A percentile compares a stretch with the other conserved stretches of the same genome.
Evolutionary conservation across 2,329 filamentous ascomycete species (phyloP).

Genomic region (Calonectria pseudoturangicola): DNA sequence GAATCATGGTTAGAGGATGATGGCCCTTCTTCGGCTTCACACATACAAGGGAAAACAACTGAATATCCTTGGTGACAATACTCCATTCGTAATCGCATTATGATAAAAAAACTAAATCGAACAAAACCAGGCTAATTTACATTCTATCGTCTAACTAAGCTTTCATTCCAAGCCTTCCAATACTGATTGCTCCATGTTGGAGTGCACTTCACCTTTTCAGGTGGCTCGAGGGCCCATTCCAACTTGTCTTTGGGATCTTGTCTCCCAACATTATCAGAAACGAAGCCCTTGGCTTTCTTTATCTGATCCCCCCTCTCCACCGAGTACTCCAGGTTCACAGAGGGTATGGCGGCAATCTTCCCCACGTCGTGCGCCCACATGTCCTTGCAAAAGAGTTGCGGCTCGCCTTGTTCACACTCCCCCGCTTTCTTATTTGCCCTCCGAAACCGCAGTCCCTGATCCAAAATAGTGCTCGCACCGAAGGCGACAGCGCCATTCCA

Average conservation of each 20-base stretch:
- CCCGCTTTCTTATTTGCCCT: constrained; percentile 44
- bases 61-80: no score
- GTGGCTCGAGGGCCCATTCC: constrained; percentile 65
- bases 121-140: neutral
- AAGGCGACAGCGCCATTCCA: constrained; percentile 75
- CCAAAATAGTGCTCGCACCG: constrained; percentile 67
- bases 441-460: constrained; percentile 65
- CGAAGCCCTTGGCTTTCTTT: constrained; percentile 70
- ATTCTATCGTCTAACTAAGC: constrained; percentile 9
- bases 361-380: constrained; percentile 69
- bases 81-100: no score
- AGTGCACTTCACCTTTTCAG: constrained; percentile 68
- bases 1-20: no score
- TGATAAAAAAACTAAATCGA: no score
- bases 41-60: no score
- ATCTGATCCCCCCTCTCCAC: constrained; percentile 64
- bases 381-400: constrained; percentile 73
- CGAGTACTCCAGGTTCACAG: constrained; percentile 72
- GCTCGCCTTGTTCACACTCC: constrained; percentile 73
- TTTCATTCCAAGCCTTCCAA: constrained; percentile 61
- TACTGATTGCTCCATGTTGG: constrained; percentile 61
- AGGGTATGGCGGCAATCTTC: constrained; percentile 73
- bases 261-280: constrained; percentile 56
- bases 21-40: no score
- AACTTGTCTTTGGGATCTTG: constrained; percentile 60